These are phyloP conservation scores for Parachlorella kessleri DNA, from an alignment of 139 green algal species.

Conservation along the genomic window DNA sequence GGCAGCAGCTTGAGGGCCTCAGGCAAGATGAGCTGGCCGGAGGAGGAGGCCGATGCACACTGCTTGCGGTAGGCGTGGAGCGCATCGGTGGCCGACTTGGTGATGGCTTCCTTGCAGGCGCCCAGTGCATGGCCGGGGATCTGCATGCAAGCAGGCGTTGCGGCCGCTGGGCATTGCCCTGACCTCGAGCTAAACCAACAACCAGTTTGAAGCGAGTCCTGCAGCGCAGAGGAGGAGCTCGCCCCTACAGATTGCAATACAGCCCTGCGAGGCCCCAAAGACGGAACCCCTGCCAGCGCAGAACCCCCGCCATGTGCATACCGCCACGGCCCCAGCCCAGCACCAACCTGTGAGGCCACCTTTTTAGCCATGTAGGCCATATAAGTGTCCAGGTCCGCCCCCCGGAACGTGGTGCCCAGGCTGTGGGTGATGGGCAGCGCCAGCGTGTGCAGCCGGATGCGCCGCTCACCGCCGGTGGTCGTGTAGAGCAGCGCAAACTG, in stretches of 20 bases:
- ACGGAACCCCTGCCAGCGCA: too few relatives aligned
- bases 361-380: slow-evolving; percentile 48
- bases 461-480: slow-evolving; percentile 46
- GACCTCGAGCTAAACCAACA: neutral
- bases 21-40: slow-evolving; percentile 89
- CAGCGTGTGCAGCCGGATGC: slow-evolving; percentile 75
- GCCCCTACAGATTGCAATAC: too few relatives aligned
- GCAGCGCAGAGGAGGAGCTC: neutral
- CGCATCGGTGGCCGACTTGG: slow-evolving; percentile 45
- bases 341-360: slow-evolving; percentile 17
- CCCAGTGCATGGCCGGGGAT: slow-evolving; percentile 46
- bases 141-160: neutral
- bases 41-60: slow-evolving; percentile 59
- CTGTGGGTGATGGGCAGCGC: slow-evolving; percentile 70
- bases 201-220: neutral
- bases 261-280: too few relatives aligned
- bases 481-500: slow-evolving; percentile 91
- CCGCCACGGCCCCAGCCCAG: too few relatives aligned
- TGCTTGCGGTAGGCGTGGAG: slow-evolving; percentile 76
- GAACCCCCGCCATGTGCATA: too few relatives aligned
- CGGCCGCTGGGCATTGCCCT: neutral
- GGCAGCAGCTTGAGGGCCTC: slow-evolving; percentile 93
- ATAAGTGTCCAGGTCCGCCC: slow-evolving; percentile 84
- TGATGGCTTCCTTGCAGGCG: slow-evolving; percentile 61
- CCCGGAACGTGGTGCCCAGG: slow-evolving; percentile 74